Base-by-base conservation (phyloP, 2,329 filamentous ascomycete species). In the Bipolaris sorokiniana region DNA sequence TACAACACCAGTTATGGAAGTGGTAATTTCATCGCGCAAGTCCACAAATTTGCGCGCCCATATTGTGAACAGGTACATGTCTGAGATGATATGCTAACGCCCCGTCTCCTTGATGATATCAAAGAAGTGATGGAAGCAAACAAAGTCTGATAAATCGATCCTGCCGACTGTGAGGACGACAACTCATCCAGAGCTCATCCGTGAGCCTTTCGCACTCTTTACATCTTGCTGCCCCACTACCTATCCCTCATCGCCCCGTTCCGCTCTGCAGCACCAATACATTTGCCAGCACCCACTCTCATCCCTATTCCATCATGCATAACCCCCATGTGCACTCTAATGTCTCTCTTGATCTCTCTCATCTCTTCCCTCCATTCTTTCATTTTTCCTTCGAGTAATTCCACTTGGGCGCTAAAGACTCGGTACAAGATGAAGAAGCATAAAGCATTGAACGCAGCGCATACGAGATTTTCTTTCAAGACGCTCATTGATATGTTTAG, bases 401-500 rank as follows among this genome's bases (percentile, higher is more conserved):
- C 38, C 1, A 50, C 48, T 13, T 50, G 48, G 2, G 48, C 48
- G 37, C 36, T 50, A 23, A 50, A 50, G 7, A 50, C n/a, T 18
- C 48, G 48, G 10, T 50, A 50, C 23, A 50, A 16, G 18, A 50
- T n/a, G 16, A 50, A 33, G 18, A 50, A 50, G 28, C 18, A 50
- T 11, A 50, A 10, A 20, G 37, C 48, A 6, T 50, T 50, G 26
- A 50, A 41, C 6, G 9, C 16, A 10, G 48, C 48, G 26, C 23
- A 41, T 4, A 34, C 16, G 4, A 41, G 16, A 6, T 18, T 33
- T 33, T 45, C 42, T 6, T 20, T 31, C 11, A 42, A 9, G 10
- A 31, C 5, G 42, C 28, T 15, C 16, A 28, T 33, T 31, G 16
- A 3, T 20, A 9, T 11, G 5, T 38, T 5, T 16, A 7, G 3